Conservation (phyloP, 495 filamentous ascomycete genomes). For the Lichenothelia convexa region DNA sequence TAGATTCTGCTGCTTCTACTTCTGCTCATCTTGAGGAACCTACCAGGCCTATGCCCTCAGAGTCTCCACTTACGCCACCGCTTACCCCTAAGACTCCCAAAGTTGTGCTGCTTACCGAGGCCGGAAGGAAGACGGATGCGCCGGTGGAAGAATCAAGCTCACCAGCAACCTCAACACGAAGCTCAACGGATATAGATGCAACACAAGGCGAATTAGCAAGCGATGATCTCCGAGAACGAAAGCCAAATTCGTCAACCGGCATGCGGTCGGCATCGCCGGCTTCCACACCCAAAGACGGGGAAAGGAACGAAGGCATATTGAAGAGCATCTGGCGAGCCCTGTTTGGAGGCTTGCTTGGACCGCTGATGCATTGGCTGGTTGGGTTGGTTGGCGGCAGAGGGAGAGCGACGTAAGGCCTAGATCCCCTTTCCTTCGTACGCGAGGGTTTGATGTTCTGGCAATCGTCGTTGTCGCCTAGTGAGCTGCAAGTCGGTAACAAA, state of each 20-base stretch:
- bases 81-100: not conserved
- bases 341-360: not conserved
- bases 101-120: too few relatives aligned
- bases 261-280: not conserved
- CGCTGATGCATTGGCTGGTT: not conserved
- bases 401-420: not conserved
- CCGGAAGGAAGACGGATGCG: not conserved
- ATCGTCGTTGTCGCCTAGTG: too few relatives aligned
- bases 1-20: not conserved
- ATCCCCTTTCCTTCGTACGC: not conserved
- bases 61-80: not conserved
- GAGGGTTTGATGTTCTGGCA: too few relatives aligned
- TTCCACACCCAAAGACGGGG: not conserved
- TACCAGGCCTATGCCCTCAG: not conserved
- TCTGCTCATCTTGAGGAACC: not conserved
- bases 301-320: not conserved
- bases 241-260: not conserved
- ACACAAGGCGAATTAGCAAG: too few relatives aligned
- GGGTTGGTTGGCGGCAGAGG: not conserved
- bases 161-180: not conserved
- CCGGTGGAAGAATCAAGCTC: not conserved
- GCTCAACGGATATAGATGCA: not conserved
- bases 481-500: too few relatives aligned
- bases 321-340: not conserved
- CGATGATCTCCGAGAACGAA: not conserved